Conservation (phyloP, 2,329 filamentous ascomycete genomes). For the Ceratocystis eucalypticola region DNA sequence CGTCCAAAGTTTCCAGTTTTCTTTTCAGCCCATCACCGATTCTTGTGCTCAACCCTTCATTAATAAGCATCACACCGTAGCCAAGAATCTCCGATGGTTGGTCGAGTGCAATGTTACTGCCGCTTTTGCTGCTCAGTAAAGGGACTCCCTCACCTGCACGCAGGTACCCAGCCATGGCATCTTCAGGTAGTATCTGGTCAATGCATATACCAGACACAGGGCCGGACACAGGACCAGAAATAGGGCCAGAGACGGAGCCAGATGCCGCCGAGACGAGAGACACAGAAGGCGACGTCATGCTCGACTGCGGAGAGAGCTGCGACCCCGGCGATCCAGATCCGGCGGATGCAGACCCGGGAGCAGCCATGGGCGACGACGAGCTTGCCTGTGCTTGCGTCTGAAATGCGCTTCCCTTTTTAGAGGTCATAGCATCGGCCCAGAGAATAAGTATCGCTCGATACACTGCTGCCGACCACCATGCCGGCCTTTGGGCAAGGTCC, state of each 20-base stretch:
- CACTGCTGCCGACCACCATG: constrained; percentile 58
- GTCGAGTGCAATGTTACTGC: constrained; percentile 27
- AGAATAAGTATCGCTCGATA: constrained; percentile 53
- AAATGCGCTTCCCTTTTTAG: background rate
- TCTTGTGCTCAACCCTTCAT: constrained; percentile 30
- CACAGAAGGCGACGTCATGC: background rate
- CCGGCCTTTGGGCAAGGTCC: constrained; percentile 45
- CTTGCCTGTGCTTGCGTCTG: background rate
- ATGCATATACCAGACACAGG: constrained; percentile 25
- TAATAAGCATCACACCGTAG: constrained; percentile 31
- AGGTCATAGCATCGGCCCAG: constrained; percentile 44
- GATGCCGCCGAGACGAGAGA: constrained; percentile 6
- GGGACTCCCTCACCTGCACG: constrained; percentile 30
- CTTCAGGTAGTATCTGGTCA: constrained; percentile 31
- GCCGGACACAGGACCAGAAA: background rate
- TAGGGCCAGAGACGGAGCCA: constrained; percentile 6
- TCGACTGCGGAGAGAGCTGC: constrained; percentile 9
- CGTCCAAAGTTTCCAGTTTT: constrained; percentile 30
- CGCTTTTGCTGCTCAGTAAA: constrained; percentile 27
- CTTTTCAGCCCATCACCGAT: constrained; percentile 34
- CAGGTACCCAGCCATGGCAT: constrained; percentile 28
- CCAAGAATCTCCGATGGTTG: constrained; percentile 29
- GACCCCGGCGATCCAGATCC: constrained; percentile 12
- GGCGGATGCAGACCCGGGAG: background rate
- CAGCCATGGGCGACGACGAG: background rate